A percentile compares a stretch with the other conserved stretches of the same genome.
Conservation (phyloP, 495 filamentous ascomycete genomes). For the Hypomontagnella monticulosa region DNA sequence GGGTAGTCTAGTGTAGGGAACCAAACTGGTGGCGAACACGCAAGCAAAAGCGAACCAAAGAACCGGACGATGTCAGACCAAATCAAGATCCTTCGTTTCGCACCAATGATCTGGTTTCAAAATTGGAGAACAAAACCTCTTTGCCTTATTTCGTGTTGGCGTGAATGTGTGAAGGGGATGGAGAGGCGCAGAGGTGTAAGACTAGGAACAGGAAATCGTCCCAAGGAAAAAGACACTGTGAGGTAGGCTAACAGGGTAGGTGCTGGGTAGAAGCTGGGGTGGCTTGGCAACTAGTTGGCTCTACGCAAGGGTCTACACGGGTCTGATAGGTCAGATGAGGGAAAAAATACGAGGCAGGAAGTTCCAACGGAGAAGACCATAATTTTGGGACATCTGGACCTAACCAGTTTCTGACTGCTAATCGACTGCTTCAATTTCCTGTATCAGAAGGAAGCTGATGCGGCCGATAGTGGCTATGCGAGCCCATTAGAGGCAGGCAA, state of each 20-base stretch:
- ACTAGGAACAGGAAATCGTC: slow-evolving; percentile 31
- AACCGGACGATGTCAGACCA: slow-evolving; percentile 18
- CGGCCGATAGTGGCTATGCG: slow-evolving; percentile 36
- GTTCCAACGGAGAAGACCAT: slow-evolving; percentile 12
- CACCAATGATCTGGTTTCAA: slow-evolving; percentile 37
- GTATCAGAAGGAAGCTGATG: slow-evolving; percentile 36
- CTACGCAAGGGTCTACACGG: not conserved
- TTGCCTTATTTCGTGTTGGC: slow-evolving; percentile 16
- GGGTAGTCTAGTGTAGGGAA: not conserved
- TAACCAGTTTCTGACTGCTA: slow-evolving; percentile 12
- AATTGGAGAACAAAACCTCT: slow-evolving; percentile 26
- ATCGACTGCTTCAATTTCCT: slow-evolving; percentile 35
- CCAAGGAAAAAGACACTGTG: not conserved
- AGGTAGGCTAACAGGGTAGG: slow-evolving; percentile 8
- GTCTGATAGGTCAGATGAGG: slow-evolving; percentile 20
- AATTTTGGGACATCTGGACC: slow-evolving; percentile 6
- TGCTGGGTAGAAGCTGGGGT: not conserved
- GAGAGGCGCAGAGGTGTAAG: slow-evolving; percentile 23
- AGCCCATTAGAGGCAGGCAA: slow-evolving; percentile 12
- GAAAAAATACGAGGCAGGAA: slow-evolving; percentile 20
- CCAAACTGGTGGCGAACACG: slow-evolving; percentile 23
- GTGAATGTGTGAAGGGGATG: slow-evolving; percentile 7
- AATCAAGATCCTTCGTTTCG: slow-evolving; percentile 31
- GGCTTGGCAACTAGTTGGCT: not conserved
- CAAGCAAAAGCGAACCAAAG: slow-evolving; percentile 24